These are phyloP conservation scores for Claviceps africana DNA, from an alignment of 2,329 filamentous ascomycete genomes.

Conservation along the genomic window DNA sequence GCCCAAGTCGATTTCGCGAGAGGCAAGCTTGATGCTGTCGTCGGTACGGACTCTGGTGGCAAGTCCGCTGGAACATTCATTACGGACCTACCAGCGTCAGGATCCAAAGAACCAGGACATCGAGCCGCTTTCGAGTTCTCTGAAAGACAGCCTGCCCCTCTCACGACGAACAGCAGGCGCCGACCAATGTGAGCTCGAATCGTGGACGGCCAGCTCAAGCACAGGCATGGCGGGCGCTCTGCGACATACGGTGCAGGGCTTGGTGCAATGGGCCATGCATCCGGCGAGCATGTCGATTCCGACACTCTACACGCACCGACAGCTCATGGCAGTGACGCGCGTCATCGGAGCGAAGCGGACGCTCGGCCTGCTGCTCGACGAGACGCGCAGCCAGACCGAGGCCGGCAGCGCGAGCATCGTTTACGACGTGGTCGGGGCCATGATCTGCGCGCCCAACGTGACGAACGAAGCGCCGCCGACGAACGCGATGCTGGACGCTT, in stretches of 20 bases:
- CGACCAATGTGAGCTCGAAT: constrained; percentile 52
- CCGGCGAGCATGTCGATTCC: constrained; percentile 40
- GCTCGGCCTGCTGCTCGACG: constrained; percentile 50
- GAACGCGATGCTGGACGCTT: constrained; percentile 17
- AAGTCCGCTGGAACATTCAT: constrained; percentile 50
- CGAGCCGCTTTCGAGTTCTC: constrained; percentile 51
- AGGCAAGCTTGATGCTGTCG: constrained; percentile 56
- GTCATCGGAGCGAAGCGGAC: constrained; percentile 49
- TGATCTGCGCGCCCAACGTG: constrained; percentile 54
- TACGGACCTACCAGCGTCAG: constrained; percentile 51
- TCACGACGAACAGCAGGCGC: constrained; percentile 48
- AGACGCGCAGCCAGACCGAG: constrained; percentile 49
- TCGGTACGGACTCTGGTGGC: constrained; percentile 60
- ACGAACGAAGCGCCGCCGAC: constrained; percentile 26
- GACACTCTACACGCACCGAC: constrained; percentile 58
- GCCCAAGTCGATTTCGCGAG: constrained; percentile 54
- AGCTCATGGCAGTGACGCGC: constrained; percentile 46
- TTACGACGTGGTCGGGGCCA: constrained; percentile 54
- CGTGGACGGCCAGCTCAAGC: constrained; percentile 44
- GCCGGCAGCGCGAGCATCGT: constrained; percentile 44
- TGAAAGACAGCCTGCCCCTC: constrained; percentile 44
- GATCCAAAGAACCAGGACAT: constrained; percentile 56
- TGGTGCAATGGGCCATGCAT: constrained; percentile 54
- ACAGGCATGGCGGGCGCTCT: constrained; percentile 45
- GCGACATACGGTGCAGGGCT: constrained; percentile 44